These are phyloP conservation scores for Fusarium austroafricanum DNA, from an alignment of 2,329 filamentous ascomycete genomes.

Conservation along the genomic window DNA sequence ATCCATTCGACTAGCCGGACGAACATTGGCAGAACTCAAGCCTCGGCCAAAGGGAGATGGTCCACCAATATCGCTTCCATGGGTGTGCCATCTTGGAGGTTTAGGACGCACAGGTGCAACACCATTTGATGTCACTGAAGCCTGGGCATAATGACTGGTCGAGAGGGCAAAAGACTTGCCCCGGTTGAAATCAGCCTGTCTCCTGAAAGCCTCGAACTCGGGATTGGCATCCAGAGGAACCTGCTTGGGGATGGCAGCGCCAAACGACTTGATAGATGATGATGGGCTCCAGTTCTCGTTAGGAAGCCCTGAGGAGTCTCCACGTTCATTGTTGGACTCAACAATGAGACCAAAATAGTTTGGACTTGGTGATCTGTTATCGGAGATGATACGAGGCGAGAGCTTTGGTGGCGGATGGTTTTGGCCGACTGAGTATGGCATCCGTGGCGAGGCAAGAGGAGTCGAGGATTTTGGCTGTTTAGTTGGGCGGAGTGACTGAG, in stretches of 20 bases:
- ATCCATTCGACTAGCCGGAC: conserved; percentile 53
- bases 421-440: conserved; percentile 67
- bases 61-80: conserved; percentile 57
- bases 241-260: conserved; percentile 74
- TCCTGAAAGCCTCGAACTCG: conserved; percentile 83
- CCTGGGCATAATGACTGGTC: conserved; percentile 58
- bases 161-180: conserved; percentile 60
- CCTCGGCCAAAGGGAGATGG: conserved; percentile 50
- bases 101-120: conserved; percentile 54
- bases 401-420: conserved; percentile 64
- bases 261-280: conserved; percentile 77
- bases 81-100: conserved; percentile 61
- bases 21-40: conserved; percentile 36
- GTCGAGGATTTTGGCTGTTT: conserved; percentile 59
- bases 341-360: conserved; percentile 88
- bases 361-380: conserved; percentile 71
- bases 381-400: conserved; percentile 55
- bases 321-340: conserved; percentile 69
- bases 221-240: conserved; percentile 80
- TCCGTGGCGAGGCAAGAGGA: conserved; percentile 64
- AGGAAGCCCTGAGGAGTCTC: conserved; percentile 72
- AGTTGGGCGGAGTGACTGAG: conserved; percentile 56
- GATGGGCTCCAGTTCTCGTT: conserved; percentile 81
- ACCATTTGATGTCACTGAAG: conserved; percentile 40
- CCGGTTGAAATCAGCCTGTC: conserved; percentile 75